phyloP scores from a whole-genome alignment of 495 filamentous ascomycete genomes.

The Neurospora tetrasperma region DNA sequence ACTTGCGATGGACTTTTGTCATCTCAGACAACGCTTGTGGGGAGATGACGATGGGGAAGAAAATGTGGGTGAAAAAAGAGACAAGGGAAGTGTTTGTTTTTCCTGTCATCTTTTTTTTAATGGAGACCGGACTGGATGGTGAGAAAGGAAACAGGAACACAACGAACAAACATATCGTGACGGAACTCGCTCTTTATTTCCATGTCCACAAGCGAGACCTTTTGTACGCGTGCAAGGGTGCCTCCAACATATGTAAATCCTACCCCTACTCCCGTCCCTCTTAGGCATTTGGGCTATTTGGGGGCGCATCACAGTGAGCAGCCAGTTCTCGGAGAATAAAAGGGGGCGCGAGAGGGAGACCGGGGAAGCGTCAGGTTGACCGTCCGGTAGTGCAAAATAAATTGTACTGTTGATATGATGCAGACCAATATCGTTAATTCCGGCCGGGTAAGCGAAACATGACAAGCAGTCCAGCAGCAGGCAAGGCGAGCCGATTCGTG shows the following conservation, averaged over 20 bases:
- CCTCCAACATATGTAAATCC: neutral
- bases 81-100: neutral
- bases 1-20: neutral
- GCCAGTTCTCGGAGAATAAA: neutral
- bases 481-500: neutral
- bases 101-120: neutral
- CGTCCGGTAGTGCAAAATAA: neutral
- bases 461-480: neutral
- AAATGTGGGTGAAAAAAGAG: neutral
- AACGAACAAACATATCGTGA: neutral
- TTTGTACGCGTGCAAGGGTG: neutral
- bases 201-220: neutral
- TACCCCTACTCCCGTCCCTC: neutral
- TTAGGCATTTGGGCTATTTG: neutral
- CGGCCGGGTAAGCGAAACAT: neutral
- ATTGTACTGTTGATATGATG: neutral
- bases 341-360: neutral
- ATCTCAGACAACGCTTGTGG: neutral
- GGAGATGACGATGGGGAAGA: neutral
- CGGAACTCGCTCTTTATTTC: neutral
- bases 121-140: neutral
- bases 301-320: neutral
- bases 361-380: neutral
- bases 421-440: neutral
- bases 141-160: neutral